Evolutionary conservation across 768 basidiomycete species (phyloP).

Genomic region (Russula griseocarnosa): DNA sequence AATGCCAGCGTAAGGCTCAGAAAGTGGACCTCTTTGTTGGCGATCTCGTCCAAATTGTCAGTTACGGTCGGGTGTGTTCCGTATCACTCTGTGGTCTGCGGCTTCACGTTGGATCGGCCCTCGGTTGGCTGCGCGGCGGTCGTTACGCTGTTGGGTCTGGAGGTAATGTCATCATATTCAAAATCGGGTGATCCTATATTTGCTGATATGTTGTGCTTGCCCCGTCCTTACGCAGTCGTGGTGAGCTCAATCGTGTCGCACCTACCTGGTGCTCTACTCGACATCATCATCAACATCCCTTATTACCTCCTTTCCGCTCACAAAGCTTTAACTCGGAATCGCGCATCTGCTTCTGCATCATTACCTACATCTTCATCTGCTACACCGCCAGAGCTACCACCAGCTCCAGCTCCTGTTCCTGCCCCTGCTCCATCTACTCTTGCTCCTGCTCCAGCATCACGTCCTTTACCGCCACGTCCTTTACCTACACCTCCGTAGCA

Average conservation of each 20-base stretch:
- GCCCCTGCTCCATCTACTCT: no score
- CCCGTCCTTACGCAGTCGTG: constrained; percentile 44
- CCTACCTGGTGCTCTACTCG: constrained; percentile 62
- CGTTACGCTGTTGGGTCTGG: constrained; percentile 74
- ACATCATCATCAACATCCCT: constrained; percentile 62
- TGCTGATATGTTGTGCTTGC: constrained; percentile 12
- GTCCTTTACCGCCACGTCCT: no score
- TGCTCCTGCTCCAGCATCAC: no score
- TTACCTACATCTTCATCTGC: constrained; percentile 22
- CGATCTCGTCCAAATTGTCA: constrained; percentile 55
- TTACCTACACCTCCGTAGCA: constrained; percentile 31
- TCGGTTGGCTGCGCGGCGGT: constrained; percentile 61
- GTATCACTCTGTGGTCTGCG: constrained; percentile 44
- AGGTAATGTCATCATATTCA: constrained; percentile 43
- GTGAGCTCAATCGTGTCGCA: constrained; percentile 69
- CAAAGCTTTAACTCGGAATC: constrained; percentile 53
- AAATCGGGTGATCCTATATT: not conserved
- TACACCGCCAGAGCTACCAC: constrained; percentile 23
- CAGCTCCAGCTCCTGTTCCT: not conserved
- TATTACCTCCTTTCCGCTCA: constrained; percentile 58
- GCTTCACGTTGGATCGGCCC: constrained; percentile 45
- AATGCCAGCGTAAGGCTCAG: constrained; percentile 50
- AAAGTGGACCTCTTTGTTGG: constrained; percentile 56
- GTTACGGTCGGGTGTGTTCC: constrained; percentile 47
- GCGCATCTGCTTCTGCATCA: constrained; percentile 36